Evolutionary conservation across 75 land plant genomes (phyloP).

Genomic region (Ceratopteris richardii): DNA sequence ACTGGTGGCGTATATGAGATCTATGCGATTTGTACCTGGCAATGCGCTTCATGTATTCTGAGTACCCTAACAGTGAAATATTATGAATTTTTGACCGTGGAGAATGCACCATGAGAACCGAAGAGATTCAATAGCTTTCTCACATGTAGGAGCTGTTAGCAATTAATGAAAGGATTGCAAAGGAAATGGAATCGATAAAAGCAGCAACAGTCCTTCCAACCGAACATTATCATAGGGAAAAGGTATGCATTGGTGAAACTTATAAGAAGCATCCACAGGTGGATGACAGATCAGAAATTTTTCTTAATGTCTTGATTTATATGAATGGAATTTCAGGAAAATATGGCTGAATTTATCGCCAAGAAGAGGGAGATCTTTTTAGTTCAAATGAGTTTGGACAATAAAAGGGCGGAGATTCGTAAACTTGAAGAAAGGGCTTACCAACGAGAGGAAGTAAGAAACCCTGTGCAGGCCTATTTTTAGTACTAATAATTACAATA

Average conservation of each 20-base stretch:
- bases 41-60: too few species aligned
- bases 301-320: too few species aligned
- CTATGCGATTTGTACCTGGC: too few species aligned
- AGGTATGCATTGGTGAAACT: constrained; percentile 3
- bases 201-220: constrained; percentile 20
- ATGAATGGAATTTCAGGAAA: constrained; percentile 14
- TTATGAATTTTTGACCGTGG: too few species aligned
- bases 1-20: too few species aligned
- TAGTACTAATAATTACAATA: too few species aligned
- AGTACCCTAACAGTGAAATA: too few species aligned
- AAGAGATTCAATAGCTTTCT: too few species aligned
- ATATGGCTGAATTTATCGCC: constrained; percentile 24
- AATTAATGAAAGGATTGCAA: constrained; percentile 12
- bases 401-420: constrained; percentile 28
- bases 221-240: constrained; percentile 25
- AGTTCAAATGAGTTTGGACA: constrained; percentile 35
- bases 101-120: too few species aligned
- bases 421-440: constrained; percentile 29
- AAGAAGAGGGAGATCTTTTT: constrained; percentile 35
- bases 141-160: constrained; percentile 8
- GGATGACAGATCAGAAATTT: too few species aligned
- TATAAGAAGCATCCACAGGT: too few species aligned
- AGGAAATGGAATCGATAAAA: constrained; percentile 18
- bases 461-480: too few species aligned
- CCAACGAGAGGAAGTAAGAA: constrained; percentile 31